phyloP scores from a whole-genome alignment of 768 basidiomycete species.

The Trametes villosa region DNA sequence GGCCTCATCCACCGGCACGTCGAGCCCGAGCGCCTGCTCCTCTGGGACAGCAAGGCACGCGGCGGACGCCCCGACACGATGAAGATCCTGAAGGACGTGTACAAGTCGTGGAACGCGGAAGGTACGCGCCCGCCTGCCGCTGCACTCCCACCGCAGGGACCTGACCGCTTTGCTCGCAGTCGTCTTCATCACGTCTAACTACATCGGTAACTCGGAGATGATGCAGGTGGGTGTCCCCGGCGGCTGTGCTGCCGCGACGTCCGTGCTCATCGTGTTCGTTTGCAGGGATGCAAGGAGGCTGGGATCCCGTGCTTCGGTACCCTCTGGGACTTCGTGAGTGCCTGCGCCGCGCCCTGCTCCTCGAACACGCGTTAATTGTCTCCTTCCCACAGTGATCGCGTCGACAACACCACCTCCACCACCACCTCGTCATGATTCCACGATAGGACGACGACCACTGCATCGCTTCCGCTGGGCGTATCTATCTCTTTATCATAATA shows the following conservation, averaged over 20 bases:
- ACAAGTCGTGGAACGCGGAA: slow-evolving; percentile 73
- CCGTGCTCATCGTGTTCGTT: slow-evolving; percentile 7
- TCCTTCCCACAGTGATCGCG: slow-evolving; percentile 15
- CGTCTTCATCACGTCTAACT: slow-evolving; percentile 87
- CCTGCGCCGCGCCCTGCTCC: neutral
- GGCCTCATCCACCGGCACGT: slow-evolving; percentile 73
- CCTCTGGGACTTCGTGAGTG: slow-evolving; percentile 38
- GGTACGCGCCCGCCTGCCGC: slow-evolving; percentile 33
- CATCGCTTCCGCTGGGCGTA: neutral
- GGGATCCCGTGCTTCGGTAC: slow-evolving; percentile 35
- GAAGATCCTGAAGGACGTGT: slow-evolving; percentile 73
- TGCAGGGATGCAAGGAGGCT: slow-evolving; percentile 27
- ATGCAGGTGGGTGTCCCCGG: slow-evolving; percentile 68
- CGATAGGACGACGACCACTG: neutral
- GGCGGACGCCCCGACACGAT: slow-evolving; percentile 79
- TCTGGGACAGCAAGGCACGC: slow-evolving; percentile 79
- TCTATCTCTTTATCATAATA: slow-evolving; percentile 11
- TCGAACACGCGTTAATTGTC: neutral
- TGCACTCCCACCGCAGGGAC: neutral
- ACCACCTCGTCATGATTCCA: neutral
- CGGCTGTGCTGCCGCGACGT: neutral
- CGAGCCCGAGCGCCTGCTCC: slow-evolving; percentile 69
- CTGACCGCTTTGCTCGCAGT: slow-evolving; percentile 36
- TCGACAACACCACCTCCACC: neutral
- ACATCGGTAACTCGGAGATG: slow-evolving; percentile 75